Conservation (phyloP, 202 grass and related monocot genomes). For the Eragrostis tef region DNA sequence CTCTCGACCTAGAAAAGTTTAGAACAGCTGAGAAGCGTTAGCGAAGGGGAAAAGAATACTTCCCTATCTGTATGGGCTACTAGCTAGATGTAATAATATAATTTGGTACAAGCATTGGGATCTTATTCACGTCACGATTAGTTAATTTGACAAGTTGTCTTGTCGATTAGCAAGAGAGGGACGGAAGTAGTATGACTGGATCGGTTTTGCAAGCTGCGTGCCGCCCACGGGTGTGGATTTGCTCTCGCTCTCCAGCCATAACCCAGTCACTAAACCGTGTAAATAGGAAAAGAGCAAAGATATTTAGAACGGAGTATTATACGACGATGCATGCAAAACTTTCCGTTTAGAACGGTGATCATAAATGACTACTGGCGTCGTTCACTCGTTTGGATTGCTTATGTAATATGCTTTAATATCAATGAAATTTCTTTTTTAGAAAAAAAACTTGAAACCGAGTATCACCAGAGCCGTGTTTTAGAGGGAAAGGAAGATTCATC, state of each 20-base stretch:
- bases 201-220: conserved; percentile 39
- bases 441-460: neutral
- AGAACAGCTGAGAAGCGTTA: neutral
- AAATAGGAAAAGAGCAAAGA: neutral
- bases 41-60: neutral
- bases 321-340: too few species aligned
- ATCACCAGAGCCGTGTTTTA: neutral
- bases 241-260: neutral
- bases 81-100: neutral
- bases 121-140: neutral
- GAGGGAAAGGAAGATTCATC: neutral
- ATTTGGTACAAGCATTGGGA: neutral
- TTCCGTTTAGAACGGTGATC: too few species aligned
- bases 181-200: neutral
- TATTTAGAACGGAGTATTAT: neutral
- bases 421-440: too few species aligned
- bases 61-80: neutral
- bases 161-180: neutral
- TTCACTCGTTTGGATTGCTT: too few species aligned
- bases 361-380: too few species aligned
- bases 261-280: neutral
- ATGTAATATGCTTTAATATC: too few species aligned
- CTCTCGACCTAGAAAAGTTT: neutral
- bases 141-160: conserved; percentile 22
- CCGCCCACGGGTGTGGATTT: conserved; percentile 31